Evolutionary conservation across 1,284 basidiomycete genomes (phyloP).

Genomic region (Ceratobasidium sp.): DNA sequence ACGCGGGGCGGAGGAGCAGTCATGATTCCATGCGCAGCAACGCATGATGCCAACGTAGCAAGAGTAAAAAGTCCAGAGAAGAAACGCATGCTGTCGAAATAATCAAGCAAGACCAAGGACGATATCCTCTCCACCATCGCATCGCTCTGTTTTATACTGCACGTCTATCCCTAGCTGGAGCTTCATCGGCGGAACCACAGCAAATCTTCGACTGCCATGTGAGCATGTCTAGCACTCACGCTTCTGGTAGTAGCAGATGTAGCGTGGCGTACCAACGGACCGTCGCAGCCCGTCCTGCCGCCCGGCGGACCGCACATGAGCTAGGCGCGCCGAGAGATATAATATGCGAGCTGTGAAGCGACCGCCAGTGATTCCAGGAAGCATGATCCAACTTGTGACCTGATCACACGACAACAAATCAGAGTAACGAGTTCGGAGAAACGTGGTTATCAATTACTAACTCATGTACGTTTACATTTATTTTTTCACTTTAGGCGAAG

Average conservation of each 20-base stretch:
- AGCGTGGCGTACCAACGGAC: constrained; percentile 13
- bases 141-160: constrained; percentile 20
- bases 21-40: constrained; percentile 42
- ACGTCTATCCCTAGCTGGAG: constrained; percentile 15
- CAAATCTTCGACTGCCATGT: constrained; percentile 20
- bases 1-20: constrained; percentile 31
- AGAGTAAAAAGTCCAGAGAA: constrained; percentile 31
- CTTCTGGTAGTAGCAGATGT: constrained; percentile 2
- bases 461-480: not conserved
- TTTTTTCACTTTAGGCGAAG: constrained; percentile 56
- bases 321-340: constrained; percentile 8
- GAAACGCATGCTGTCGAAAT: constrained; percentile 29
- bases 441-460: not conserved
- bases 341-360: not conserved
- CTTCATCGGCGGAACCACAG: constrained; percentile 35
- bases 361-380: too few species aligned
- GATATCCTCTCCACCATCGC: not conserved
- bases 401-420: not conserved
- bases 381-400: constrained; percentile 1
- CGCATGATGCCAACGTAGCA: constrained; percentile 19
- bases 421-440: not conserved
- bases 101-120: not conserved
- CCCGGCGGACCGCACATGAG: constrained; percentile 34
- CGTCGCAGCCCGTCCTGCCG: constrained; percentile 10
- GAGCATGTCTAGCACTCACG: constrained; percentile 19